Evolutionary conservation across 306 rosid genomes (phyloP), one percentile per base, ranked within the genome.

Genomic region (Cicer arietinum): DNA sequence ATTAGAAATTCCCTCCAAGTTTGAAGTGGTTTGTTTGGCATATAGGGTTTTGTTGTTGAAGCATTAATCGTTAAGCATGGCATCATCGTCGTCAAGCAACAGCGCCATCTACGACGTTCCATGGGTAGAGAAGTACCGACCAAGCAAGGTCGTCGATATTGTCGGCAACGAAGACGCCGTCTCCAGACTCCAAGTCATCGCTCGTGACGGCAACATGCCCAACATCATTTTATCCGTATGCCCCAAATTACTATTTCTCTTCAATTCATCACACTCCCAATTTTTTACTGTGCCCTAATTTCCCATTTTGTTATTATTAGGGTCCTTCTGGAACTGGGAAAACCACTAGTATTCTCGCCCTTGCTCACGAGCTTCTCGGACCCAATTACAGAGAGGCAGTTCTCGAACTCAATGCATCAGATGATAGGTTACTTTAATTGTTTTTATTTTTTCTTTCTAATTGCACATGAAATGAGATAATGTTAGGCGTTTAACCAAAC

Each of bases 291-390:
- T 30, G 6, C 58, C 68, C 35, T 45, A 53, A 70, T 30, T 73
- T 60, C 7, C 6, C 7, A 61, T 74, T 84, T 14, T 57, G 54
- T 66, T 54, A 13, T 67, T 71, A 1, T 44, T 70, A 94, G 98
- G 98, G 98, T 71, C 98, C 97, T 78, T 97, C 98, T 12, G 98
- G 98, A 62, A 94, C 91, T 39, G 98, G 97, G 6, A 91, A 94
- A 83, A 91, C 98, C 50, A 94, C 98, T 0, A 94, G 98, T 52
- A 88, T 94, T n/a, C 85, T 94, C 5, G 98, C 98, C 46, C 94
- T 91, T 43, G 88, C 97, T 0, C 94, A 91, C n/a, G 97, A 94
- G 76, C 97, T 94, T 18, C 83, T 91, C 41, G 97, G 98, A 10
- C 88, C 90, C 8, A 90, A 86, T 79, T 94, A 76, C 64, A 94